A percentile compares a stretch with the other conserved stretches of the same genome.
Conservation (phyloP, 345 rosid species). For the Linum trigynum region DNA sequence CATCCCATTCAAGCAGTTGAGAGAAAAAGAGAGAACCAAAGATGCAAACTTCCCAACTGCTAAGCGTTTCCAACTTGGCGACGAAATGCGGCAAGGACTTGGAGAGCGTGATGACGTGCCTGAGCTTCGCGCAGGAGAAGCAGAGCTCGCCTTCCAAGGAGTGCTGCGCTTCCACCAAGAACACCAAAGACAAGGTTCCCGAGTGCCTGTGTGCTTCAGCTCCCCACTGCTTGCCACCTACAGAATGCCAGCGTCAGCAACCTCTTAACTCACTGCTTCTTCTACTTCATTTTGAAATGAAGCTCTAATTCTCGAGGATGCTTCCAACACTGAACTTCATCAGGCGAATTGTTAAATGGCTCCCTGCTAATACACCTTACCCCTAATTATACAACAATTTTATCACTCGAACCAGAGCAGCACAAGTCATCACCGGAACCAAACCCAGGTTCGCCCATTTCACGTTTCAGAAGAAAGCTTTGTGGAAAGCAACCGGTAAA, state of each 20-base stretch:
- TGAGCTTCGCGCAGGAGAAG: conserved; percentile 60
- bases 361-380: too few relatives aligned
- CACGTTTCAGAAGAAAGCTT: too few relatives aligned
- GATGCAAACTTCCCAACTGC: not conserved
- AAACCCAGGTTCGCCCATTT: too few relatives aligned
- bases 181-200: conserved; percentile 46
- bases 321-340: too few relatives aligned
- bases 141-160: conserved; percentile 37
- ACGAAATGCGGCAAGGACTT: conserved; percentile 35
- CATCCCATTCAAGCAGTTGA: too few relatives aligned
- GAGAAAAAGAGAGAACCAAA: not conserved
- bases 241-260: conserved; percentile 48
- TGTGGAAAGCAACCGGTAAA: too few relatives aligned
- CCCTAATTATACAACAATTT: too few relatives aligned
- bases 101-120: conserved; percentile 50
- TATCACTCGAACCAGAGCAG: too few relatives aligned
- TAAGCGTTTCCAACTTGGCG: not conserved
- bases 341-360: too few relatives aligned
- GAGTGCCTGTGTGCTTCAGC: conserved; percentile 86
- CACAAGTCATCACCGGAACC: too few relatives aligned
- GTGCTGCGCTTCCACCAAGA: conserved; percentile 55
- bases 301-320: too few relatives aligned
- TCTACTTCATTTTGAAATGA: too few relatives aligned
- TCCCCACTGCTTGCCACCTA: conserved; percentile 68
- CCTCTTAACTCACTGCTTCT: conserved; percentile 53